Evolutionary conservation across 306 rosid genomes (phyloP).

Genomic region (Prunus mongolica): DNA sequence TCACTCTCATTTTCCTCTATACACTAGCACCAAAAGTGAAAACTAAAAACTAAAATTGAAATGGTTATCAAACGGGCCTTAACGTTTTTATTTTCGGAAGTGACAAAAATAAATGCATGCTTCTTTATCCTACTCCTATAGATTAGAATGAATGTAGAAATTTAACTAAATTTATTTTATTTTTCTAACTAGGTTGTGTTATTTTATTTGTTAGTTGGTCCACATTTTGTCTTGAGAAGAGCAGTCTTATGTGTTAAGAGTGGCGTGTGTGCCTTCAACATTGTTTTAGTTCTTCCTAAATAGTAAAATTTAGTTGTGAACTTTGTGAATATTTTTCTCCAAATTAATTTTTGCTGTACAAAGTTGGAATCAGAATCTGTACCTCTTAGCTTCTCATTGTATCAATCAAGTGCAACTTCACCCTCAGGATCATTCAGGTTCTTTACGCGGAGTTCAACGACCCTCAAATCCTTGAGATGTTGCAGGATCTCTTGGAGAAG

Average conservation of each 20-base stretch:
- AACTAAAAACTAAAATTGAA: too few species aligned
- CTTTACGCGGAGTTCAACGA: constrained; percentile 43
- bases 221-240: too few species aligned
- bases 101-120: not conserved
- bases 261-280: not conserved
- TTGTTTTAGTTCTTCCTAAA: not conserved
- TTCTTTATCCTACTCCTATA: not conserved
- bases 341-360: not conserved
- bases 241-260: not conserved
- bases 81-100: not conserved
- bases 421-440: constrained; percentile 29
- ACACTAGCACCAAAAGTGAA: too few species aligned
- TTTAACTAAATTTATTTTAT: too few species aligned
- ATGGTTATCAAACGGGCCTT: too few species aligned
- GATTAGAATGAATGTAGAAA: not conserved
- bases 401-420: constrained; percentile 20
- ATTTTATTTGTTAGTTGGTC: too few species aligned
- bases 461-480: constrained; percentile 67
- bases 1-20: too few species aligned
- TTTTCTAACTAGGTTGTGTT: too few species aligned
- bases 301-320: not conserved
- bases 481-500: constrained; percentile 71
- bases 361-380: not conserved
- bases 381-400: constrained; percentile 11
- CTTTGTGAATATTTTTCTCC: not conserved